Evolutionary conservation across 306 rosid species (phyloP), one percentile per base, ranked within the genome.

Genomic region (Rosa rugosa): DNA sequence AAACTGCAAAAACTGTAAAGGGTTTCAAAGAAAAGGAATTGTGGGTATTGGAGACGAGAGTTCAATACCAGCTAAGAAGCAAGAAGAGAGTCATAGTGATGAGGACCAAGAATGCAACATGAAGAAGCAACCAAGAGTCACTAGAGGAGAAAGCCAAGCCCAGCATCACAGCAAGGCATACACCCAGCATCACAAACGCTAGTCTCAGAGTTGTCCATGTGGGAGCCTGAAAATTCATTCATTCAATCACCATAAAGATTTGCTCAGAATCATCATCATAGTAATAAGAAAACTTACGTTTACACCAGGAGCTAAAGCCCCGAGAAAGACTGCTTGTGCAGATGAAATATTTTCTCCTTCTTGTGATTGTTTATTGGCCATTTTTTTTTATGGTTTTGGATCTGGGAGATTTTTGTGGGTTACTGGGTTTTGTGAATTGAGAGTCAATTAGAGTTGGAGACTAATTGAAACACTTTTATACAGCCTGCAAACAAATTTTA

Each of bases 251-350:
- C 10, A 54, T 2, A 20, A 9, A 53, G 60, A 53, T 6, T 53
- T 53, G 60, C 57, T 51, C 11, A 56, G 62, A 54, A 54, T 54
- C 11, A 7, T 54, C 18, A 18, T 20, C 22, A n/a, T 56, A 11
- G 2, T 1, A 0, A 22, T 8, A 56, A 22, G 11, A 56, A 56
- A 51, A 62, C 67, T 69, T 45, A 94, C 97, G 67, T 94, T 94
- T 40, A 94, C 97, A 42, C 98, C 98, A 18, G 98, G 92, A 66
- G 98, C 98, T 73, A 94, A 69, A 73, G 97, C 97, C 60, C 98
- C 98, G 13, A 94, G 89, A 9, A 94, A 86, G 74, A 94, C 96
- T 75, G 98, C 98, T 44, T 79, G 34, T 3, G 97, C 96, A 14
- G 98, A 79, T 45, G 98, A 94, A 31, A 94, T 82, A 50, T 79